A percentile compares a stretch with the other conserved stretches of the same genome.
Evolutionary conservation across 2,329 filamentous ascomycete species (phyloP).

Genomic region (Magnaporthiopsis poae): DNA sequence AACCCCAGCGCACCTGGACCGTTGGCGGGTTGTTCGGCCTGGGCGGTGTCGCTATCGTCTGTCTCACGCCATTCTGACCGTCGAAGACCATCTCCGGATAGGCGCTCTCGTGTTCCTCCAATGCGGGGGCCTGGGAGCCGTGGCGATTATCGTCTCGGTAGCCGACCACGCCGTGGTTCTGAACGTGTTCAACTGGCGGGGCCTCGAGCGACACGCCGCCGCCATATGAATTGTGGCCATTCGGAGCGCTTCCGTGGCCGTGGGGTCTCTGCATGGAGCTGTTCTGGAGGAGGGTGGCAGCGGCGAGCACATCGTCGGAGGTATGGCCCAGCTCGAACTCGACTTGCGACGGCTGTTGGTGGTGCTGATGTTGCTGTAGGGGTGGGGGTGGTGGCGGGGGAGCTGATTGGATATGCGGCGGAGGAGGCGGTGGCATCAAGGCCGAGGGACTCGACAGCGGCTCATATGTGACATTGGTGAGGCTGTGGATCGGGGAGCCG

Average conservation of each 20-base stretch:
- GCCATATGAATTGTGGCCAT: slow-evolving; percentile 12
- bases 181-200: slow-evolving; percentile 30
- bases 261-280: slow-evolving; percentile 22
- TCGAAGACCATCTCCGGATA: slow-evolving; percentile 35
- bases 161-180: slow-evolving; percentile 33
- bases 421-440: slow-evolving; percentile 15
- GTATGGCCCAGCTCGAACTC: slow-evolving; percentile 21
- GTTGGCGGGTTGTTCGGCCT: slow-evolving; percentile 3
- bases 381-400: slow-evolving; percentile 2
- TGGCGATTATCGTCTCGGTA: slow-evolving; percentile 29
- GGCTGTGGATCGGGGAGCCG: slow-evolving; percentile 17
- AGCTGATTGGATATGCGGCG: slow-evolving; percentile 8
- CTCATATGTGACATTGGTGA: slow-evolving; percentile 19
- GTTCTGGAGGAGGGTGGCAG: slow-evolving; percentile 42
- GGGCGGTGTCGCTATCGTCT: not conserved
- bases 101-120: slow-evolving; percentile 24
- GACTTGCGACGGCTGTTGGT: slow-evolving; percentile 12
- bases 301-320: slow-evolving; percentile 48
- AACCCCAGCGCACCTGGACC: slow-evolving; percentile 46
- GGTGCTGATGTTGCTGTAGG: slow-evolving; percentile 11
- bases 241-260: slow-evolving; percentile 17
- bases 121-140: slow-evolving; percentile 19
- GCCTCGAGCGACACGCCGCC: slow-evolving; percentile 17
- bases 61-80: slow-evolving; percentile 11
- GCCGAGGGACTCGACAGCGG: slow-evolving; percentile 16